Evolutionary conservation across 1,139 yeast genomes (phyloP), one percentile per base, ranked within the genome.

Genomic region (Nematodospora anomalae): DNA sequence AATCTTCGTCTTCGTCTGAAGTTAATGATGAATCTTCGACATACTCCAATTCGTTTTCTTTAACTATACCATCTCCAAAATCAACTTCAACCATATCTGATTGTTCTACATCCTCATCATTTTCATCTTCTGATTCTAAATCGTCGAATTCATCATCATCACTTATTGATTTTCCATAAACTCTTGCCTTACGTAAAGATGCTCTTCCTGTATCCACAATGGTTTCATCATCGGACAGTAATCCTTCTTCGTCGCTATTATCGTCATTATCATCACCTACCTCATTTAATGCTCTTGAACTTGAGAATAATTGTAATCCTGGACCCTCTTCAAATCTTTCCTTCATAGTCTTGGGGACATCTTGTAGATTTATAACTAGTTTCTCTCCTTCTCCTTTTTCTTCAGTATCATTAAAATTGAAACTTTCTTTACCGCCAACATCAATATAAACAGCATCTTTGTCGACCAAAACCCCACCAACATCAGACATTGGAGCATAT

Each of bases 401-500:
- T 33, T 52, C 57, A 1, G 24, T 30, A 4, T 35, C 33, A 4
- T 41, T 45, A 4, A 78, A 71, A 13, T 75, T 79, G 57, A 85
- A 85, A 47, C 60, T 66, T 56, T 67, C 79, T 45, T 58, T 63
- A 51, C 47, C 71, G 3, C 96, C 97, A 32, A 90, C 83, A 55
- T 94, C 97, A 45, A 94, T 88, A 53, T 90, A 77, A 2, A 94
- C 98, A 3, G 98, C 97, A 67, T 94, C 98, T 56, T 84, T 90
- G 64, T 94, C 99, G 44, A 94, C 89, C 45, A 92, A 71, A 24
- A 94, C 95, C 55, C 99, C 99, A 38, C 97, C 97, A 16, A 92
- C 97, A 62, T 94, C 97, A 34, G 97, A 87, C 98, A 94, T 92
- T 37, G 99, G 99, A 0, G 98, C 99, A 58, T 94, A 94, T 2